Evolutionary conservation across 1,139 yeast genomes (phyloP).

Genomic region (Taiozyma sp.): DNA sequence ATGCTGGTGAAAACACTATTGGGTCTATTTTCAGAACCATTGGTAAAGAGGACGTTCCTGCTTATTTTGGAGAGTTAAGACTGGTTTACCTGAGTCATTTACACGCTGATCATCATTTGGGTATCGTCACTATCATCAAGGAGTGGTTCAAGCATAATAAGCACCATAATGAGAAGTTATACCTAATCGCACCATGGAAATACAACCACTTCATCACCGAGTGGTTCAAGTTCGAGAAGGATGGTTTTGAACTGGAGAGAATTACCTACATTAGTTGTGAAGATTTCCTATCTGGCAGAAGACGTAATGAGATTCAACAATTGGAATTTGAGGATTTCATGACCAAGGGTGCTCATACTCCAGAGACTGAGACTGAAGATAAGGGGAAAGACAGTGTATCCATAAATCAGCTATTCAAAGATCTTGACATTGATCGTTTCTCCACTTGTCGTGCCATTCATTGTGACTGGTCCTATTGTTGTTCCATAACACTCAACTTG

Average conservation of each 20-base stretch:
- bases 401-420: constrained; percentile 25
- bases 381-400: constrained; percentile 12
- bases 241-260: constrained; percentile 35
- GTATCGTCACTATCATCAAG: constrained; percentile 63
- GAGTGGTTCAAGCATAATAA: constrained; percentile 54
- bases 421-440: constrained; percentile 32
- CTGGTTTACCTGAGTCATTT: constrained; percentile 79
- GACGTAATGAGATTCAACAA: constrained; percentile 26
- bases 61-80: constrained; percentile 49
- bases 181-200: constrained; percentile 73
- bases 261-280: constrained; percentile 65
- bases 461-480: constrained; percentile 81
- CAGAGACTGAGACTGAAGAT: constrained; percentile 23
- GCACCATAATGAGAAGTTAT: constrained; percentile 32
- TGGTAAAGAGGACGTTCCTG: constrained; percentile 37
- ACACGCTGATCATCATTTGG: constrained; percentile 97
- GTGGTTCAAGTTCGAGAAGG: constrained; percentile 57
- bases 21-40: constrained; percentile 68
- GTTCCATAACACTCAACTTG: constrained; percentile 46
- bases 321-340: constrained; percentile 32
- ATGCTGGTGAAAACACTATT: constrained; percentile 91
- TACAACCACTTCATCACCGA: constrained; percentile 64
- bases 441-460: constrained; percentile 76
- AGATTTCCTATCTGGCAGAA: constrained; percentile 38
- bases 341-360: constrained; percentile 17